Conservation (phyloP, 257 asterid genomes). For the Avicennia marina region DNA sequence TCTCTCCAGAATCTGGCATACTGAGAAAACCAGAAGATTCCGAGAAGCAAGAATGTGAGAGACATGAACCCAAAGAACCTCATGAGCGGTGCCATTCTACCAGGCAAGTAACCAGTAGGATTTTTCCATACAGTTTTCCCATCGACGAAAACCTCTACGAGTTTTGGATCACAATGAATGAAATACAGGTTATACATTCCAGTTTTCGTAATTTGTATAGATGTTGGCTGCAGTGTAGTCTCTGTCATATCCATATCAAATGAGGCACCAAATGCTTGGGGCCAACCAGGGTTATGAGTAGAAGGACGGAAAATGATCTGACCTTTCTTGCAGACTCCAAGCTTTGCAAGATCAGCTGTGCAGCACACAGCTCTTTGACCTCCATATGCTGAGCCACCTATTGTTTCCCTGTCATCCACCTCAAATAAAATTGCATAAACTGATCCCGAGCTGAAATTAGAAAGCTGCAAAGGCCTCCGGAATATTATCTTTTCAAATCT, state of each 20-base stretch:
- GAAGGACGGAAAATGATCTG: slow-evolving; percentile 75
- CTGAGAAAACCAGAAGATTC: slow-evolving; percentile 81
- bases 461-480: slow-evolving; percentile 66
- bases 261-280: slow-evolving; percentile 55
- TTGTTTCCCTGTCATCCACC: slow-evolving; percentile 85
- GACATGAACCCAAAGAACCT: slow-evolving; percentile 72
- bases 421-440: slow-evolving; percentile 83
- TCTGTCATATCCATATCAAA: slow-evolving; percentile 65
- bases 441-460: slow-evolving; percentile 80
- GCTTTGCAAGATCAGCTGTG: slow-evolving; percentile 90
- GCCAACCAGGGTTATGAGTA: slow-evolving; percentile 62
- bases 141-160: slow-evolving; percentile 69
- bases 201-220: slow-evolving; percentile 53
- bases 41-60: slow-evolving; percentile 55
- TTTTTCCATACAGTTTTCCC: slow-evolving; percentile 94
- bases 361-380: slow-evolving; percentile 98
- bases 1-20: slow-evolving; percentile 76
- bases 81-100: slow-evolving; percentile 93
- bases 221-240: slow-evolving; percentile 58
- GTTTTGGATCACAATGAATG: slow-evolving; percentile 85
- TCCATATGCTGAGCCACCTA: slow-evolving; percentile 97
- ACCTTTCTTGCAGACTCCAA: slow-evolving; percentile 93
- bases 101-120: slow-evolving; percentile 93
- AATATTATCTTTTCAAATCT: slow-evolving; percentile 79
- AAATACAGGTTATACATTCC: slow-evolving; percentile 98